Conservation (phyloP, 2,329 filamentous ascomycete genomes). For the Biscogniauxia mediterranea region DNA sequence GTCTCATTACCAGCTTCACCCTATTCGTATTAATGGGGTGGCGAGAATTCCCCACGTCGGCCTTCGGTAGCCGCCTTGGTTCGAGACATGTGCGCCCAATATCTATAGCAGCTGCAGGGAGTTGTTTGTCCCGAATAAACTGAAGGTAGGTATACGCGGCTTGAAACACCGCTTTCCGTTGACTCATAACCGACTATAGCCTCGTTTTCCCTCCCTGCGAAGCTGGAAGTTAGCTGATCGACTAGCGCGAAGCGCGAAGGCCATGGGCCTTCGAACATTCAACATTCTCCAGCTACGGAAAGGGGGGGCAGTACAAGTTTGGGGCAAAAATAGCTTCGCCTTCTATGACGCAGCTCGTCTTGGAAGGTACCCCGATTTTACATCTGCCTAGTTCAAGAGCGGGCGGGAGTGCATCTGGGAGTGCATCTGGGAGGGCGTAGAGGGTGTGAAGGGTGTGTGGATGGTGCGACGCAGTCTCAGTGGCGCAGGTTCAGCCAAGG, state of each 20-base stretch:
- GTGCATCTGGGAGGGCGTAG: background rate
- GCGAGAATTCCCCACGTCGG: slow-evolving; percentile 3
- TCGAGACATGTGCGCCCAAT: slow-evolving; percentile 5
- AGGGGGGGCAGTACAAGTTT: background rate
- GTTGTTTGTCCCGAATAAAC: slow-evolving; percentile 12
- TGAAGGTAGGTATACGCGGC: slow-evolving; percentile 11
- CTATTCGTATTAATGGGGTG: slow-evolving; percentile 6
- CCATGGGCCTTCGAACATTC: background rate
- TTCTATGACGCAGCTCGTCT: background rate
- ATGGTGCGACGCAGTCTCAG: background rate
- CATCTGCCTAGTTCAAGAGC: too few relatives aligned
- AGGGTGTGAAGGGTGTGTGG: background rate
- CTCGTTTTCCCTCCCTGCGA: slow-evolving; percentile 9
- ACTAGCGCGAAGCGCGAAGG: background rate
- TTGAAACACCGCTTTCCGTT: slow-evolving; percentile 23
- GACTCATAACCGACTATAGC: slow-evolving; percentile 30
- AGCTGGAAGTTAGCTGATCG: slow-evolving; percentile 4
- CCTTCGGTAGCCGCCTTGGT: slow-evolving; percentile 11
- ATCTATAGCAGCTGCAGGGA: slow-evolving; percentile 6
- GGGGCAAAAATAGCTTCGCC: background rate
- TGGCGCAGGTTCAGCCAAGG: background rate
- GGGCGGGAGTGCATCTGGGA: background rate
- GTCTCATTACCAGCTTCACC: slow-evolving; percentile 3
- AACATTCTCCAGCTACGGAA: too few relatives aligned
- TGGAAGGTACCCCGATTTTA: background rate